phyloP scores from a whole-genome alignment of 257 asterid species.

The Plantago elongata region DNA sequence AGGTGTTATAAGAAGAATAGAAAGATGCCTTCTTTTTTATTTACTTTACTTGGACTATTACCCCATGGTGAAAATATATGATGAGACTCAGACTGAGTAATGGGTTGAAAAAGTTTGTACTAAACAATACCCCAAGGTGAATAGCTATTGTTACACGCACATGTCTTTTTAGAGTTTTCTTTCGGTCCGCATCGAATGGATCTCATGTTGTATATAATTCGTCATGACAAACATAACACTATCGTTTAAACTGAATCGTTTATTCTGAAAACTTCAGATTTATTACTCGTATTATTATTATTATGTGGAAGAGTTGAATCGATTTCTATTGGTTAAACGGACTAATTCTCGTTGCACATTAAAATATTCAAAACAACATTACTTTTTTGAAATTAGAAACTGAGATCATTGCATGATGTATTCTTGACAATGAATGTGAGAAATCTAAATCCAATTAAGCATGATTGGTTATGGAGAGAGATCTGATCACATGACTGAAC shows the following conservation, averaged over 20 bases:
- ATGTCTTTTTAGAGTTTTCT: no score
- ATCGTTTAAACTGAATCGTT: no score
- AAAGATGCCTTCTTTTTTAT: background rate
- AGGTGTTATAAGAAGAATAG: slow-evolving; percentile 2
- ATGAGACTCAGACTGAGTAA: background rate
- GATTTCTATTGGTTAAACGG: no score
- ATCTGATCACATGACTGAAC: slow-evolving; percentile 35
- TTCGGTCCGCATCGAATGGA: no score
- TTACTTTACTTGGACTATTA: background rate
- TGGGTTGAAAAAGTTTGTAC: no score
- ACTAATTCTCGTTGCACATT: background rate
- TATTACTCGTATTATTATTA: no score
- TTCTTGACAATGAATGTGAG: background rate
- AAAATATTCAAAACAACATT: background rate
- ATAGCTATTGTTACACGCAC: no score
- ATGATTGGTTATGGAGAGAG: slow-evolving; percentile 11
- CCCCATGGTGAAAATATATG: background rate
- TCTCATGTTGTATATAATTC: no score
- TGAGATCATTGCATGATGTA: background rate
- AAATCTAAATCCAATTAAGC: slow-evolving; percentile 3
- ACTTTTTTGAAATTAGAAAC: no score
- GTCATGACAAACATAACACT: no score
- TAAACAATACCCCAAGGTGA: background rate
- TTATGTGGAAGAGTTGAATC: no score
- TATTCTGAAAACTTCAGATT: no score